Base-by-base conservation (phyloP, 2,329 filamentous ascomycete genomes). In the Hymenoscyphus scutula region DNA sequence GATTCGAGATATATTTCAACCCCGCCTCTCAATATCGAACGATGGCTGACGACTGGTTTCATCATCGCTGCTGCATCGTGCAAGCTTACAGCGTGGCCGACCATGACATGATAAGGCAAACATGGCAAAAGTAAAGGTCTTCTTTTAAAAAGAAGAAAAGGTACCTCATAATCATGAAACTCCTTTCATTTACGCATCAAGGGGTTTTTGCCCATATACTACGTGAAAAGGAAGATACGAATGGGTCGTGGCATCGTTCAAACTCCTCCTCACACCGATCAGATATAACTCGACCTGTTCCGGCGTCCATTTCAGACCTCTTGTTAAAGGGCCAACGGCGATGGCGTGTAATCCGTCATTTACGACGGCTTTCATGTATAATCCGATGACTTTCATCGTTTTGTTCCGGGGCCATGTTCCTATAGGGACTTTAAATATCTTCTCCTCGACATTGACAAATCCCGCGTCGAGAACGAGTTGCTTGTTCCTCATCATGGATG, bases 331-430 rank as follows among this genome's bases (percentile, higher is more conserved):
- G 3, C 65, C 68, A 32, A 67, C 25, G 3, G 53, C 63, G 23
- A 70, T 59, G 3, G 25, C 67, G 41, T 65, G 60, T n/a, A 70
- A 32, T 1, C 65, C 68, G n/a, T 59, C 57, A 13, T 41, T 56
- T n/a, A 61, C 11, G 19, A 61, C 60, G 25, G 60, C 56, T 29
- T 62, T 48, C 45, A 56, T 38, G 41, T 60, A 62, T 25, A 56
- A 23, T n/a, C 73, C 81, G 61, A 82, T 76, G 58, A 78, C 74
- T 63, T 78, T 80, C 51, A 81, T 74, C 15, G 72, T 77, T 23
- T 75, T 71, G 57, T 84, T 78, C 56, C 73, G 77, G 0, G 81
- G 75, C 82, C 82, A 84, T 0, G 73, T 71, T 17, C 79, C 80
- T 6, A 80, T 76, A 0, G 82, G 81, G 10, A 83, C 73, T 68